phyloP scores from a whole-genome alignment of 106 monocot species.

The Chionographis japonica region DNA sequence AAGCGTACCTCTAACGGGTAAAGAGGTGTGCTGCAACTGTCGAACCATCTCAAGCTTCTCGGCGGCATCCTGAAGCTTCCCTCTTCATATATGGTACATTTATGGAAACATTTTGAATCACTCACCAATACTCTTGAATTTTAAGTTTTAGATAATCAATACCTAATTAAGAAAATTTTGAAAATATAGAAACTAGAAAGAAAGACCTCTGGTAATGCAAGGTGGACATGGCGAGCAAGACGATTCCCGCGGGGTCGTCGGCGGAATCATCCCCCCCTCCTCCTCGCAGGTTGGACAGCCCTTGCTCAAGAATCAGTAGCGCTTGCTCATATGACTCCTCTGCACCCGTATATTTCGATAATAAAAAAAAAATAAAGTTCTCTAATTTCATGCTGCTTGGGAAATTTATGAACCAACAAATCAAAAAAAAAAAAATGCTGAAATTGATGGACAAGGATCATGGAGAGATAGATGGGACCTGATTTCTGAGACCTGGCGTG shows the following conservation, averaged over 20 bases:
- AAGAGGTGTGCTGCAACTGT: constrained; percentile 26
- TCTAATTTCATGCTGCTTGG: not conserved
- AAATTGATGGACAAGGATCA: not conserved
- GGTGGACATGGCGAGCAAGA: constrained; percentile 72
- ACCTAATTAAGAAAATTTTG: not conserved
- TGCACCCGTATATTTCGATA: not conserved
- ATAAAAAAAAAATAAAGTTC: not conserved
- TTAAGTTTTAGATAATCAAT: not conserved
- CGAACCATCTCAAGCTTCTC: constrained; percentile 74
- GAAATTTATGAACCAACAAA: not conserved
- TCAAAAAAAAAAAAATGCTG: not conserved
- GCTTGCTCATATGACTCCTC: constrained; percentile 52
- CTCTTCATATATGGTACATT: constrained; percentile 27
- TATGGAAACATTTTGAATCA: not conserved
- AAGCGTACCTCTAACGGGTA: constrained; percentile 43
- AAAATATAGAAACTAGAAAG: not conserved
- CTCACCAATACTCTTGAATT: too few relatives aligned
- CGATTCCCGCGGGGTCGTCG: constrained; percentile 29
- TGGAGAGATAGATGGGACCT: constrained; percentile 18
- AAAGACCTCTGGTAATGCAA: constrained; percentile 66
- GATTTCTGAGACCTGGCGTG: constrained; percentile 48
- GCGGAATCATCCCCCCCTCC: constrained; percentile 12
- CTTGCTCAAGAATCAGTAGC: constrained; percentile 63
- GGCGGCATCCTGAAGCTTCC: constrained; percentile 54
- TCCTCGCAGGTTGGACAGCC: constrained; percentile 35